phyloP scores from a whole-genome alignment of 805 yeast genomes.

The Candida sithepensis region DNA sequence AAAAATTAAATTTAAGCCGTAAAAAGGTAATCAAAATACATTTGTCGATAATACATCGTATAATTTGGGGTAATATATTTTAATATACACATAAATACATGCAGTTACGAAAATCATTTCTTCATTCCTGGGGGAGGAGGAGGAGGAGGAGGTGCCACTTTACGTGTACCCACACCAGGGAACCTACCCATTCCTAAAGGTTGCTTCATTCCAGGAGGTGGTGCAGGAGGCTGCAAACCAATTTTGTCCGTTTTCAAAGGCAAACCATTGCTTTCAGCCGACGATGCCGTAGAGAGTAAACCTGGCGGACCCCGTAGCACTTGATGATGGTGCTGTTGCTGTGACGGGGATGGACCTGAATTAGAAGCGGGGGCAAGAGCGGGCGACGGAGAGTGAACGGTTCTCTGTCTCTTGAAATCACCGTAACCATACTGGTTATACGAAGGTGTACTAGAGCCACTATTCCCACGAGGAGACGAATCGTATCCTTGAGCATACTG shows the following conservation, averaged over 20 bases:
- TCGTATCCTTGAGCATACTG: not conserved
- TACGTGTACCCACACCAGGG: conserved; percentile 1
- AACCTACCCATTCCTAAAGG: conserved; percentile 5
- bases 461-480: not conserved
- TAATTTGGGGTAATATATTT: too few species aligned
- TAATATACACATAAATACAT: not conserved
- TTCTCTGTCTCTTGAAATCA: conserved; percentile 4
- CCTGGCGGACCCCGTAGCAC: conserved; percentile 9
- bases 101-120: too few species aligned
- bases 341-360: conserved; percentile 4
- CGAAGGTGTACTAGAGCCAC: not conserved
- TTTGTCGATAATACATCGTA: too few species aligned
- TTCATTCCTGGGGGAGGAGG: conserved; percentile 3
- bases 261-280: not conserved
- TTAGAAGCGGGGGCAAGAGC: conserved; percentile 1
- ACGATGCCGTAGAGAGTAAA: not conserved
- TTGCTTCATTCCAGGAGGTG: conserved; percentile 1
- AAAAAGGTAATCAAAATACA: too few species aligned
- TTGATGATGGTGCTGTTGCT: not conserved
- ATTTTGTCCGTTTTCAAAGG: conserved; percentile 1
- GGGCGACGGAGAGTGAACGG: not conserved
- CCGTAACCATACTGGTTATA: not conserved
- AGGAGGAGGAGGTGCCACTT: not conserved
- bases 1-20: not conserved
- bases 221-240: not conserved